A percentile compares a stretch with the other conserved stretches of the same genome.
phyloP scores from a whole-genome alignment of 2,329 filamentous ascomycete genomes.

The Hypomyces rosellus region DNA sequence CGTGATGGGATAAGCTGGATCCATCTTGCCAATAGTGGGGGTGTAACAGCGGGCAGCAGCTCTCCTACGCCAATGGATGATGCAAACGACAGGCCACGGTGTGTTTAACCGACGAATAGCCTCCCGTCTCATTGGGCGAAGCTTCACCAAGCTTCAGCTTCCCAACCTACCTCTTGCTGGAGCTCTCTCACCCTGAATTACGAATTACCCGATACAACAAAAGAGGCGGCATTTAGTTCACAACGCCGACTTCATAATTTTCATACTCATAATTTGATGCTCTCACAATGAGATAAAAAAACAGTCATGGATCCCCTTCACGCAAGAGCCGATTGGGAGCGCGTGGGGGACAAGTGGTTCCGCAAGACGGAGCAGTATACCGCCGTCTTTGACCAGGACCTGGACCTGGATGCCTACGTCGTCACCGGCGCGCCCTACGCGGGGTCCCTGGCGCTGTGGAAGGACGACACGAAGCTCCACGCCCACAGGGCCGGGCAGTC shows the following conservation, averaged over 20 bases:
- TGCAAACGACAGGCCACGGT: neutral
- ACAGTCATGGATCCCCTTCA: slow-evolving; percentile 49
- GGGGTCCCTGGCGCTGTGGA: slow-evolving; percentile 88
- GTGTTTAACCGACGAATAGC: slow-evolving; percentile 29
- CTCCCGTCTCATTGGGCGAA: slow-evolving; percentile 11
- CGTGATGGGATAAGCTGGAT: no score
- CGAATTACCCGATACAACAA: no score
- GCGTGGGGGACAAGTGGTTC: slow-evolving; percentile 88
- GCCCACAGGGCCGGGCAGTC: slow-evolving; percentile 66
- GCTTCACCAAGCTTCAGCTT: slow-evolving; percentile 3
- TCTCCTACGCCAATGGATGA: neutral
- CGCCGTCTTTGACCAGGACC: slow-evolving; percentile 82
- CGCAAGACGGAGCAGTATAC: slow-evolving; percentile 92
- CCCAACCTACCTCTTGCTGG: neutral
- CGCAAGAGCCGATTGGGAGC: slow-evolving; percentile 88
- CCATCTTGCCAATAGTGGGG: neutral
- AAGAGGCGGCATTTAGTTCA: no score
- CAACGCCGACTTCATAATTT: neutral
- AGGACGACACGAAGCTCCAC: slow-evolving; percentile 79
- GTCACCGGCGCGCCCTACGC: slow-evolving; percentile 88
- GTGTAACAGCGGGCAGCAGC: no score
- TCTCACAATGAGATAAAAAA: slow-evolving; percentile 25
- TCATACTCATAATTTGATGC: neutral
- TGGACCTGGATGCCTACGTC: slow-evolving; percentile 92
- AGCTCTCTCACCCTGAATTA: neutral